Conservation (phyloP, 768 basidiomycete genomes). For the Hortiboletus campestris region DNA sequence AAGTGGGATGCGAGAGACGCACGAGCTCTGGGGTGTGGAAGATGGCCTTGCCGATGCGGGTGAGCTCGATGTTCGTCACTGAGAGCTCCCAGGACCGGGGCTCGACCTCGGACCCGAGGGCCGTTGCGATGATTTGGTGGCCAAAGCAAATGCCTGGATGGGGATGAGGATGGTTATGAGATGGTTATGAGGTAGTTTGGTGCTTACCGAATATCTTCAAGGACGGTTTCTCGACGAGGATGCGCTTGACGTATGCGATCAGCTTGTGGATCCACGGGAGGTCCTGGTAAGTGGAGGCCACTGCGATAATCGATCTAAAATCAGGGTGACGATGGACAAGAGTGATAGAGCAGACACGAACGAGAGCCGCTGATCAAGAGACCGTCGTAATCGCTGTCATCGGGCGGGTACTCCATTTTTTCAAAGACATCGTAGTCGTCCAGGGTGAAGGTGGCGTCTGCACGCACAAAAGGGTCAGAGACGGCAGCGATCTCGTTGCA, state of each 20-base stretch:
- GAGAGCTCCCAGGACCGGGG: background rate
- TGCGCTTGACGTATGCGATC: constrained; percentile 50
- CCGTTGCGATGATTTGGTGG: constrained; percentile 78
- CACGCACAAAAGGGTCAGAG: background rate
- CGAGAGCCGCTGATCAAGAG: constrained; percentile 83
- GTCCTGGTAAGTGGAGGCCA: constrained; percentile 62
- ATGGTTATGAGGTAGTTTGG: too few species aligned
- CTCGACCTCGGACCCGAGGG: constrained; percentile 62
- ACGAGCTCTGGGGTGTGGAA: background rate
- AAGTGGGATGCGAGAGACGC: background rate
- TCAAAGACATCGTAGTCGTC: constrained; percentile 70
- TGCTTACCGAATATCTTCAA: constrained; percentile 69
- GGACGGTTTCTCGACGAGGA: constrained; percentile 49
- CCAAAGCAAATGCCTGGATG: constrained; percentile 84
- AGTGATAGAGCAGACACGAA: constrained; percentile 32
- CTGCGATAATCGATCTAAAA: constrained; percentile 35
- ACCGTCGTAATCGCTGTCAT: constrained; percentile 54
- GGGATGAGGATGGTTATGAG: background rate
- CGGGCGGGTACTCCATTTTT: constrained; percentile 48
- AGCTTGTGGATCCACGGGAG: constrained; percentile 74
- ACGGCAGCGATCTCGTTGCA: background rate
- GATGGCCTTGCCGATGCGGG: background rate
- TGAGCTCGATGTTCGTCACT: background rate
- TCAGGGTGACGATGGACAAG: background rate
- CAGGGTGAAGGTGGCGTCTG: constrained; percentile 43